phyloP scores from a whole-genome alignment of 2,329 filamentous ascomycete species.

The Davidsoniella eucalypti region DNA sequence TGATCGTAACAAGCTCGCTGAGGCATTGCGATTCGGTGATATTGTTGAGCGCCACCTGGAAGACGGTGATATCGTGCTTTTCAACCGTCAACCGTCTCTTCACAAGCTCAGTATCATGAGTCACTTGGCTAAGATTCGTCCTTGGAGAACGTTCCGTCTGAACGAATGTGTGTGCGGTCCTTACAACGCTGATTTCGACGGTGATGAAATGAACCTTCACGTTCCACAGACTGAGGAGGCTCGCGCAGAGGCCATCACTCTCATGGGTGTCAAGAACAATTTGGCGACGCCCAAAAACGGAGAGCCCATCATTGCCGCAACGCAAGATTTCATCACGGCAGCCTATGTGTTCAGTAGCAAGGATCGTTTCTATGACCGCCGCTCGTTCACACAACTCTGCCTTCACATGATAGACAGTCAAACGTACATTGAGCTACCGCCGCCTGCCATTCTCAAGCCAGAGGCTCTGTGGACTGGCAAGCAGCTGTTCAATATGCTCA shows the following conservation, averaged over 20 bases:
- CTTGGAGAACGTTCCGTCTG: slow-evolving; percentile 87
- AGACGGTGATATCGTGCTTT: slow-evolving; percentile 88
- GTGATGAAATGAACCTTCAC: slow-evolving; percentile 98
- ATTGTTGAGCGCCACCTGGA: slow-evolving; percentile 87
- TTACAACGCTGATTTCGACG: slow-evolving; percentile 98
- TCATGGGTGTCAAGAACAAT: slow-evolving; percentile 98
- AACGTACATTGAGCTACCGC: slow-evolving; percentile 65
- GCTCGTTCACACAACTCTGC: slow-evolving; percentile 76
- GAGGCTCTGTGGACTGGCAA: slow-evolving; percentile 90
- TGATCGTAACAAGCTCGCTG: slow-evolving; percentile 53
- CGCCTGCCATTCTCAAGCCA: slow-evolving; percentile 73
- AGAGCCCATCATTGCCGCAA: slow-evolving; percentile 95
- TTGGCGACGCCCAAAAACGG: slow-evolving; percentile 92
- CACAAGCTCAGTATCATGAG: slow-evolving; percentile 98
- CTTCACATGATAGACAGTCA: slow-evolving; percentile 83
- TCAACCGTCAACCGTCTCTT: slow-evolving; percentile 93
- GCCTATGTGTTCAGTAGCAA: slow-evolving; percentile 84
- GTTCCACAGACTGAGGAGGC: slow-evolving; percentile 97
- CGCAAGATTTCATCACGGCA: slow-evolving; percentile 96
- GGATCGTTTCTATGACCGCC: slow-evolving; percentile 80
- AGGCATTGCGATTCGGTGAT: slow-evolving; percentile 64
- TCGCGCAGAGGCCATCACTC: slow-evolving; percentile 78
- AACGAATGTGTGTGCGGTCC: slow-evolving; percentile 98
- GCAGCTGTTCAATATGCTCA: slow-evolving; percentile 80
- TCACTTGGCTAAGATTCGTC: slow-evolving; percentile 82